phyloP scores from a whole-genome alignment of 306 rosid genomes.

The Mimosa bimucronata region DNA sequence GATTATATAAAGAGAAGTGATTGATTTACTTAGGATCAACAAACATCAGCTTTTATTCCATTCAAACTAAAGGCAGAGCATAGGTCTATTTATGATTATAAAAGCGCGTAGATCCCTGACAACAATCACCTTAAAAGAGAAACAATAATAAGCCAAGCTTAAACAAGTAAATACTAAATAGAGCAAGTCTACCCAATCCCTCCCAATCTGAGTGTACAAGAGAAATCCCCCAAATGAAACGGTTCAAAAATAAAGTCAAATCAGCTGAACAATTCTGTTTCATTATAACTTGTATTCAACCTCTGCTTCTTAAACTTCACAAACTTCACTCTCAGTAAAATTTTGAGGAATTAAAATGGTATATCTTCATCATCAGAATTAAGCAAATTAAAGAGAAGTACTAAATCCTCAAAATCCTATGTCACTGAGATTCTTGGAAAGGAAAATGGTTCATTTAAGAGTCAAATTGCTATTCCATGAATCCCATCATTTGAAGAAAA shows the following conservation, averaged over 20 bases:
- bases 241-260: neutral
- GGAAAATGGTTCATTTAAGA: neutral
- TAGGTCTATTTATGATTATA: neutral
- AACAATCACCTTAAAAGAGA: neutral
- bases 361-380: neutral
- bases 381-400: neutral
- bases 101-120: neutral
- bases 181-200: neutral
- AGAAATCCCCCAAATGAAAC: neutral
- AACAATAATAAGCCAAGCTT: neutral
- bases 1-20: neutral
- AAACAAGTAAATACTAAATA: constrained; percentile 1
- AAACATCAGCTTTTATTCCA: neutral
- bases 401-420: neutral
- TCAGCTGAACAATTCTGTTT: neutral
- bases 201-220: neutral
- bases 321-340: neutral
- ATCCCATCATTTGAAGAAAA: neutral
- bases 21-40: neutral
- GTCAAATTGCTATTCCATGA: neutral
- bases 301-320: constrained; percentile 6
- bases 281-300: neutral
- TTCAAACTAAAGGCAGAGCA: neutral
- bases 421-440: neutral
- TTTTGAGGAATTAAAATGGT: neutral